phyloP scores from a whole-genome alignment of 805 yeast genomes.

The Nakazawaea wickerhamii region DNA sequence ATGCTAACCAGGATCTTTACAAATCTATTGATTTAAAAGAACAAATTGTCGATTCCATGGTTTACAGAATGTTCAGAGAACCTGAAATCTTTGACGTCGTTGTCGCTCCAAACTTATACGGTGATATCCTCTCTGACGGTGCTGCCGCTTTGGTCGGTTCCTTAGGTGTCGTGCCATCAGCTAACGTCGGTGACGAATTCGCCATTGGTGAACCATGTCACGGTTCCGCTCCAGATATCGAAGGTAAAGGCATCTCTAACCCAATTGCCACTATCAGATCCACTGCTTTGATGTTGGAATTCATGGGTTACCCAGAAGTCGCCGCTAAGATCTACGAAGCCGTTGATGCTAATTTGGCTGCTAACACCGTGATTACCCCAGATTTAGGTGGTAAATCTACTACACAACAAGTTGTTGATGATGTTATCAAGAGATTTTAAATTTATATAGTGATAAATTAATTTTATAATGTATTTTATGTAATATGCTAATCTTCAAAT shows the following conservation, averaged over 20 bases:
- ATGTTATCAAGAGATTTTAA: constrained; percentile 56
- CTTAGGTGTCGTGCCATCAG: constrained; percentile 95
- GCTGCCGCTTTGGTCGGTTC: constrained; percentile 98
- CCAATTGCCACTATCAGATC: constrained; percentile 98
- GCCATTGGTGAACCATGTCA: constrained; percentile 99
- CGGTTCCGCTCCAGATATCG: constrained; percentile 98
- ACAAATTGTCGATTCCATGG: constrained; percentile 99
- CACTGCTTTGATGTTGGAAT: constrained; percentile 94
- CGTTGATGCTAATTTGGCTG: constrained; percentile 87
- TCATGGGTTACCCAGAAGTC: constrained; percentile 84
- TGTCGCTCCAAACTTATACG: constrained; percentile 97
- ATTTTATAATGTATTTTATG: background rate
- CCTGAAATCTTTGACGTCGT: constrained; percentile 97
- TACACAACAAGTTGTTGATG: constrained; percentile 83
- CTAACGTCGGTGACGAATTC: constrained; percentile 93
- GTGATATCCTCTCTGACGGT: constrained; percentile 95
- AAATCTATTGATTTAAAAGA: constrained; percentile 68
- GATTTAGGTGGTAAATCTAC: constrained; percentile 90
- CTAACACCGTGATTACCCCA: constrained; percentile 77
- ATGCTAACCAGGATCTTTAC: constrained; percentile 52
- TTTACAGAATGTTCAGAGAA: constrained; percentile 96
- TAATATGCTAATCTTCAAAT: constrained; percentile 22
- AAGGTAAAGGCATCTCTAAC: constrained; percentile 90
- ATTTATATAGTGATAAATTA: background rate
- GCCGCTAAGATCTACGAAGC: constrained; percentile 92